phyloP scores from a whole-genome alignment of 106 monocot genomes.

The Dendrobium chrysotoxum region DNA sequence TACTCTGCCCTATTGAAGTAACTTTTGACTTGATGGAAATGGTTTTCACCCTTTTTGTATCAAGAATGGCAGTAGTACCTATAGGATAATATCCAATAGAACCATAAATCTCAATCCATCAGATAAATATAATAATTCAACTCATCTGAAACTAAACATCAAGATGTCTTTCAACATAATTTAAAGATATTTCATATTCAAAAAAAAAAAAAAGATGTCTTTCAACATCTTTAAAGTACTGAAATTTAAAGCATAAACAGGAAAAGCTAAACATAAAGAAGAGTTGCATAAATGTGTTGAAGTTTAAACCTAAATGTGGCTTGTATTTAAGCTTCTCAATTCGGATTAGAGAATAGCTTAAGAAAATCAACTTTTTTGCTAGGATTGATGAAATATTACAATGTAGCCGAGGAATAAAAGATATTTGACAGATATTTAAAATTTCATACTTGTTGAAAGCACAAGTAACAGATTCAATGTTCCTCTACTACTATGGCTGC shows the following conservation, averaged over 20 bases:
- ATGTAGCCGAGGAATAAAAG: not conserved
- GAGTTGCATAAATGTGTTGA: not conserved
- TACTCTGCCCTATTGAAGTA: slow-evolving; percentile 11
- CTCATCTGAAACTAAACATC: not conserved
- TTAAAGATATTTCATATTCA: no score
- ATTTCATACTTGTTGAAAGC: not conserved
- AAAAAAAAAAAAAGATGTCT: no score
- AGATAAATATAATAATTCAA: not conserved
- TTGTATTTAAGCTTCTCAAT: not conserved
- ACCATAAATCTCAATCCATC: not conserved
- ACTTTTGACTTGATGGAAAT: slow-evolving; percentile 18
- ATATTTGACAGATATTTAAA: not conserved
- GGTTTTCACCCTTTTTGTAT: slow-evolving; percentile 3
- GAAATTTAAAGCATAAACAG: not conserved
- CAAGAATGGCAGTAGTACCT: slow-evolving; percentile 4
- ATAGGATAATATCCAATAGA: slow-evolving; percentile 5
- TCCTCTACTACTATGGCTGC: not conserved
- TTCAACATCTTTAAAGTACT: not conserved
- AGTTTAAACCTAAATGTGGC: not conserved
- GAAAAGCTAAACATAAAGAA: not conserved
- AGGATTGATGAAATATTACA: not conserved
- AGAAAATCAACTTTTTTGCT: not conserved
- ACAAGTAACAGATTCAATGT: not conserved
- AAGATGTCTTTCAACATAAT: not conserved
- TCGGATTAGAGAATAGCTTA: not conserved